A percentile compares a stretch with the other conserved stretches of the same genome.
phyloP scores from a whole-genome alignment of 495 filamentous ascomycete species.

The Acidiella bohemica region DNA sequence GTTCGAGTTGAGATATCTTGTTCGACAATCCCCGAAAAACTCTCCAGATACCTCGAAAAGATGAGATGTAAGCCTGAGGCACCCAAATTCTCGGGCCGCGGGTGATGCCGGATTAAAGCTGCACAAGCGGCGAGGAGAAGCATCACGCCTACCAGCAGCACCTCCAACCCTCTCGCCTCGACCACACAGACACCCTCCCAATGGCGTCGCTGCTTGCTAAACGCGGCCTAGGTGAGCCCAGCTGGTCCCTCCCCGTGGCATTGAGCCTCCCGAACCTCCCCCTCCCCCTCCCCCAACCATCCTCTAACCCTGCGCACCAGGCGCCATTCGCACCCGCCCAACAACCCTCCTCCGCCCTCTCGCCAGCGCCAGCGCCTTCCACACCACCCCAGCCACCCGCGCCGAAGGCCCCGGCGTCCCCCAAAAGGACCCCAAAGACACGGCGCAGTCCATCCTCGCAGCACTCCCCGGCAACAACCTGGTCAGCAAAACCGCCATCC shows the following conservation, averaged over 20 bases:
- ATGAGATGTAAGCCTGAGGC: no score
- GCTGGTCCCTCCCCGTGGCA: no score
- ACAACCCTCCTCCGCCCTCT: constrained; percentile 46
- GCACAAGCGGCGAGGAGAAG: constrained; percentile 19
- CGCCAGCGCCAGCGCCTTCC: constrained; percentile 50
- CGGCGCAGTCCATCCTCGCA: constrained; percentile 90
- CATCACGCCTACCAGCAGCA: constrained; percentile 17
- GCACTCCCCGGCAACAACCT: constrained; percentile 42
- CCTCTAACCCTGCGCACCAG: constrained; percentile 35
- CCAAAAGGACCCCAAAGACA: constrained; percentile 71
- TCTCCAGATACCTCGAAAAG: no score
- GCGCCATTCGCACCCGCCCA: constrained; percentile 76
- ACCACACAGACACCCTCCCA: constrained; percentile 34
- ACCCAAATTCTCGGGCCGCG: no score
- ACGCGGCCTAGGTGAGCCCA: constrained; percentile 81
- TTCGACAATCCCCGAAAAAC: no score
- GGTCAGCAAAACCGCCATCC: constrained; percentile 79
- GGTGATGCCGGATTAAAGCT: no score
- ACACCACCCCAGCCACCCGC: constrained; percentile 47
- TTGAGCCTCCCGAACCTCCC: not conserved
- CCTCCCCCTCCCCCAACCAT: not conserved
- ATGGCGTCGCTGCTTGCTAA: constrained; percentile 94
- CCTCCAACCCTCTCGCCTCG: no score
- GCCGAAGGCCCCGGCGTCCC: constrained; percentile 70
- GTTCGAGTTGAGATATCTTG: no score